Evolutionary conservation across 495 filamentous ascomycete species (phyloP).

Genomic region (Penicillium goetzii): DNA sequence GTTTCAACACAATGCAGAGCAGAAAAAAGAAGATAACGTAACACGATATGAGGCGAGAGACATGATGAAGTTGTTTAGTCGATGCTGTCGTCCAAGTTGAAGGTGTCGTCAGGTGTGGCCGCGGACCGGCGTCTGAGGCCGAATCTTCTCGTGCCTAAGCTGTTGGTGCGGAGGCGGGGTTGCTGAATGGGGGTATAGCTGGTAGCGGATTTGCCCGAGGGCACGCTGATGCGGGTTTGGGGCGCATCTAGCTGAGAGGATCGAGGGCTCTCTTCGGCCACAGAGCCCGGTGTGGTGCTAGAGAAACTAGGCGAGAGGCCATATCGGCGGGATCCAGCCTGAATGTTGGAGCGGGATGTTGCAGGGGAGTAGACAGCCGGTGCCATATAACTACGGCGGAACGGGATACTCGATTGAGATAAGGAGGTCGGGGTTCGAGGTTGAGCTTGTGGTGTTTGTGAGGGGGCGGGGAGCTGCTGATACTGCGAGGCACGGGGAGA

Average conservation of each 20-base stretch:
- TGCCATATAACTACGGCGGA: conserved; percentile 49
- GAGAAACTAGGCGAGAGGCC: conserved; percentile 37
- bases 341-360: conserved; percentile 48
- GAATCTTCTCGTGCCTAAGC: conserved; percentile 45
- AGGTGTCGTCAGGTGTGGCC: conserved; percentile 32
- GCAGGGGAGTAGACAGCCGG: conserved; percentile 44
- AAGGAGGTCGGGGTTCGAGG: conserved; percentile 46
- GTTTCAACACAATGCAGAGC: conserved; percentile 13
- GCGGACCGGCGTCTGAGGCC: conserved; percentile 42
- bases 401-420: conserved; percentile 45
- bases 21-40: background rate
- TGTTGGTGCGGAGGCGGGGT: conserved; percentile 46
- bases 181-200: conserved; percentile 50
- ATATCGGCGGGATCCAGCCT: conserved; percentile 54
- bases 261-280: conserved; percentile 30
- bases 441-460: conserved; percentile 33
- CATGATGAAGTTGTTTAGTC: conserved; percentile 25
- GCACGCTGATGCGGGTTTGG: conserved; percentile 43
- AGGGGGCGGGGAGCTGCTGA: conserved; percentile 21
- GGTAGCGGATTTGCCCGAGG: conserved; percentile 44
- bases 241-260: conserved; percentile 32
- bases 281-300: conserved; percentile 25
- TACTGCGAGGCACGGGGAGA: conserved; percentile 31
- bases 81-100: conserved; percentile 45
- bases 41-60: background rate